Percentiles rank a stretch among this genome's conserved stretches.
These are phyloP conservation scores for Kodamaea derodonti DNA, from an alignment of 1,139 yeast genomes.

Conservation along the genomic window DNA sequence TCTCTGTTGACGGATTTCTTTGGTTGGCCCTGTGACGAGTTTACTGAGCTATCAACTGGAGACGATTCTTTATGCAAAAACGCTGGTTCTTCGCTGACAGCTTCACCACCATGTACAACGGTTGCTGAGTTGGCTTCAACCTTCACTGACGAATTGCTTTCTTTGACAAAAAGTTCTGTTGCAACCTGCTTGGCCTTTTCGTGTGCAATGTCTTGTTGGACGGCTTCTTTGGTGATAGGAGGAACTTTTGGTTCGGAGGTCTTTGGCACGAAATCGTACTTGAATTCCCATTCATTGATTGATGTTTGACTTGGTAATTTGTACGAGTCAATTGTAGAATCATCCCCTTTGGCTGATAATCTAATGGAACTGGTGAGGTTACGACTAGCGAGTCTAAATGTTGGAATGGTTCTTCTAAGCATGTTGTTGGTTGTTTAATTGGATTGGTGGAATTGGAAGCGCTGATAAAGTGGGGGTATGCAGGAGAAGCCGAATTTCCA, in stretches of 20 bases:
- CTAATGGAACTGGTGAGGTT: background rate
- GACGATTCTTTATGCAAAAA: conserved; percentile 26
- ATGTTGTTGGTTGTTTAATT: background rate
- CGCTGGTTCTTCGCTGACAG: conserved; percentile 37
- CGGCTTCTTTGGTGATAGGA: conserved; percentile 49
- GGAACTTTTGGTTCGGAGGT: conserved; percentile 48
- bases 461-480: too few species aligned
- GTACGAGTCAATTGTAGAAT: conserved; percentile 43
- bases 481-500: too few species aligned
- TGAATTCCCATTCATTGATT: conserved; percentile 49
- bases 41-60: conserved; percentile 15
- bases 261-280: conserved; percentile 47
- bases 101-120: conserved; percentile 45
- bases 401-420: background rate
- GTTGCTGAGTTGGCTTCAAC: conserved; percentile 43
- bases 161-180: conserved; percentile 36
- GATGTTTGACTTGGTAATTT: conserved; percentile 47
- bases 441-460: too few species aligned
- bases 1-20: conserved; percentile 39
- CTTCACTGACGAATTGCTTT: conserved; percentile 35
- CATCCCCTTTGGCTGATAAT: conserved; percentile 38
- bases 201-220: conserved; percentile 45
- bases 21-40: conserved; percentile 8
- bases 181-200: conserved; percentile 41
- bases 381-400: conserved; percentile 1